A percentile compares a stretch with the other conserved stretches of the same genome.
These are phyloP conservation scores for Cordyceps tenuipes DNA, from an alignment of 2,329 filamentous ascomycete genomes.

Conservation along the genomic window DNA sequence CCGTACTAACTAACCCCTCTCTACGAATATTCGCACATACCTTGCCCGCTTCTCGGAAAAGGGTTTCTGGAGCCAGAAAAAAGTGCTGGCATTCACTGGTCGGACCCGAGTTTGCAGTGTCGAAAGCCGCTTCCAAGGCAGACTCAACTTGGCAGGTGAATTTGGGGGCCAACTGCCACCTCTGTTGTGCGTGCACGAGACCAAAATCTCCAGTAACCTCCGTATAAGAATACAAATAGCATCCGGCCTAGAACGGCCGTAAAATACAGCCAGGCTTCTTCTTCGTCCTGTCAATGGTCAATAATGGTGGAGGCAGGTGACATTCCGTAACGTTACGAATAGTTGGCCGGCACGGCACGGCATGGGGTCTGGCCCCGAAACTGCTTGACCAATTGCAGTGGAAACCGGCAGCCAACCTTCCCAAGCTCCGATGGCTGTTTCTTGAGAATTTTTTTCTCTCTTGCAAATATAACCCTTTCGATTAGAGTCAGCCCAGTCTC, in stretches of 20 bases:
- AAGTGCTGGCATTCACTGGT: too few relatives aligned
- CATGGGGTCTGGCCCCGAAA: background rate
- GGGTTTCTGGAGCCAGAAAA: background rate
- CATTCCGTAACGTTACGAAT: conserved; percentile 1
- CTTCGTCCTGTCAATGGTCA: background rate
- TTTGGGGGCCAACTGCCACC: too few relatives aligned
- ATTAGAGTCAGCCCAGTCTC: too few relatives aligned
- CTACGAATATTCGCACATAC: background rate
- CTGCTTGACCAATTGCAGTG: background rate
- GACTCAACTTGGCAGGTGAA: background rate
- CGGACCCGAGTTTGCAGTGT: too few relatives aligned
- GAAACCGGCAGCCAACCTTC: background rate
- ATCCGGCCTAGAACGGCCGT: background rate
- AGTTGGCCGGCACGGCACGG: background rate
- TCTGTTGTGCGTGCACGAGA: too few relatives aligned
- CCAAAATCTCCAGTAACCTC: background rate
- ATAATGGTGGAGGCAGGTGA: background rate
- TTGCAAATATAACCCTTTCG: too few relatives aligned
- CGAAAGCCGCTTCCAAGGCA: background rate
- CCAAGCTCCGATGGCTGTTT: background rate
- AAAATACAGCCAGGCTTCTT: too few relatives aligned
- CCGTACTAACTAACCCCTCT: background rate
- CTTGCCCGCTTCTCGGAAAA: background rate
- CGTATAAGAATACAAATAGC: background rate
- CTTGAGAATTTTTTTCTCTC: too few relatives aligned